These are phyloP conservation scores for Bombardia bombarda DNA, from an alignment of 495 filamentous ascomycete genomes.

Conservation along the genomic window DNA sequence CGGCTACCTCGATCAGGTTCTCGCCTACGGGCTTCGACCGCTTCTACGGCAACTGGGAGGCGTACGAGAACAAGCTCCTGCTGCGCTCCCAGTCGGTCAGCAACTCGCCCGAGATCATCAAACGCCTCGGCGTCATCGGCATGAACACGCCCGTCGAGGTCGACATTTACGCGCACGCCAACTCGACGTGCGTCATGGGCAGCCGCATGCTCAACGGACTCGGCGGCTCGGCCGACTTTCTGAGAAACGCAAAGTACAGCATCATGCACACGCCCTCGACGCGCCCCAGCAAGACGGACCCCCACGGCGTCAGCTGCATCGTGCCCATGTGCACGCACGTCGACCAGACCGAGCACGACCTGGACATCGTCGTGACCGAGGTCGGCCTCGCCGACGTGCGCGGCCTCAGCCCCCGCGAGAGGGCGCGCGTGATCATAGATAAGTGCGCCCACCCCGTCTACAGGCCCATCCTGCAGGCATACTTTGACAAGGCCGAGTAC, in stretches of 20 bases:
- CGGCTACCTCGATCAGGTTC: slow-evolving; percentile 85
- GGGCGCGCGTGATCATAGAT: slow-evolving; percentile 78
- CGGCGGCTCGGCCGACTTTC: slow-evolving; percentile 82
- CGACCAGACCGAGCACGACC: slow-evolving; percentile 87
- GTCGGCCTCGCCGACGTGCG: slow-evolving; percentile 82
- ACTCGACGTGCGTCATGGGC: slow-evolving; percentile 87
- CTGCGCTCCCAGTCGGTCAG: slow-evolving; percentile 81
- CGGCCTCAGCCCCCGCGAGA: slow-evolving; percentile 70
- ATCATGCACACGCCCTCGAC: slow-evolving; percentile 91
- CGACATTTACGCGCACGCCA: slow-evolving; percentile 91
- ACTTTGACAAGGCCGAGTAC: slow-evolving; percentile 80
- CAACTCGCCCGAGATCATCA: slow-evolving; percentile 93
- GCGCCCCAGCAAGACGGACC: slow-evolving; percentile 74
- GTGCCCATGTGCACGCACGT: slow-evolving; percentile 91
- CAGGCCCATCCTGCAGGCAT: slow-evolving; percentile 71
- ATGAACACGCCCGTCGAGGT: slow-evolving; percentile 96
- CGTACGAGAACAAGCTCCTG: slow-evolving; percentile 75
- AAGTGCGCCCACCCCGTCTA: slow-evolving; percentile 87
- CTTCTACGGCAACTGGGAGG: slow-evolving; percentile 82
- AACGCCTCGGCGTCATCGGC: slow-evolving; percentile 77
- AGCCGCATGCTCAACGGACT: slow-evolving; percentile 88
- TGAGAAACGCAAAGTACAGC: slow-evolving; percentile 73
- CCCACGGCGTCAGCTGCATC: slow-evolving; percentile 76
- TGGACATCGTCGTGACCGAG: slow-evolving; percentile 84
- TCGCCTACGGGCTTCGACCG: slow-evolving; percentile 86